Conservation (phyloP, 192 early-diverging fungal species). For the Rhizophagus sp. region DNA sequence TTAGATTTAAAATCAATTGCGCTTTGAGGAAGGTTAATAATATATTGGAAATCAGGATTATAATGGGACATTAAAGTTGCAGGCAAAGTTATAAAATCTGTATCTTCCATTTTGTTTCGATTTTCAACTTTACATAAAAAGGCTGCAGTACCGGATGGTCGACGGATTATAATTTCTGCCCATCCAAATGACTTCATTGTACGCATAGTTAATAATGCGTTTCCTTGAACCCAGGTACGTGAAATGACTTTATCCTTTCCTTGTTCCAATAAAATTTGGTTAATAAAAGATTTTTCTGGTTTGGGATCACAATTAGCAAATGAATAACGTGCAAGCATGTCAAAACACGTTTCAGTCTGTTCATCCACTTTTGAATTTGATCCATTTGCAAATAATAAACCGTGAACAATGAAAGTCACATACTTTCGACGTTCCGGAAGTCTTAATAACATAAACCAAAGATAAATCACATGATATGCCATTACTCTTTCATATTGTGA, state of each 20-base stretch:
- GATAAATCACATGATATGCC: conserved; percentile 89
- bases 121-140: conserved; percentile 74
- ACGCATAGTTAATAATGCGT: conserved; percentile 78
- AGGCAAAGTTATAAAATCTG: conserved; percentile 51
- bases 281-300: conserved; percentile 54
- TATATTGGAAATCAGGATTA: conserved; percentile 42
- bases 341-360: conserved; percentile 88
- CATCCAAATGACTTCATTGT: conserved; percentile 66
- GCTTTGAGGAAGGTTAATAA: background rate
- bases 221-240: conserved; percentile 84
- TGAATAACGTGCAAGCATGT: conserved; percentile 88
- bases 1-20: background rate
- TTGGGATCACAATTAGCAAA: conserved; percentile 71
- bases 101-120: conserved; percentile 47
- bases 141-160: conserved; percentile 76
- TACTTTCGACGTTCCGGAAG: conserved; percentile 73
- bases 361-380: conserved; percentile 65
- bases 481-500: conserved; percentile 83
- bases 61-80: conserved; percentile 54
- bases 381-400: conserved; percentile 66
- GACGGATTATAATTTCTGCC: conserved; percentile 81
- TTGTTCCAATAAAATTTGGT: conserved; percentile 53
- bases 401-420: conserved; percentile 79
- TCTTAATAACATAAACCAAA: conserved; percentile 86
- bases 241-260: conserved; percentile 50